phyloP scores from a whole-genome alignment of 306 rosid species.

The Cicer chorassanicum region DNA sequence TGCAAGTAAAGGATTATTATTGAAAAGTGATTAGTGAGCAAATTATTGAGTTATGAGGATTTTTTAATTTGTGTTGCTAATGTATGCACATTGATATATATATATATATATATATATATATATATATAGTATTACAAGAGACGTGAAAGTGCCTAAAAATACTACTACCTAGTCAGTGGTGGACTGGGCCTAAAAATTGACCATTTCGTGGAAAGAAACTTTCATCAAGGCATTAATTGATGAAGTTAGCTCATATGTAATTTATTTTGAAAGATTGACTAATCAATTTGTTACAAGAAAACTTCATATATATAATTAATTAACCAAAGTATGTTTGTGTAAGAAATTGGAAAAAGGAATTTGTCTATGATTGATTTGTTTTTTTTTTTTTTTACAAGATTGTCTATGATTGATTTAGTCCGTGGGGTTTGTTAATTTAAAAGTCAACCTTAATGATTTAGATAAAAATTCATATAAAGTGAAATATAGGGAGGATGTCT shows the following conservation, averaged over 20 bases:
- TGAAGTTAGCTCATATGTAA: no score
- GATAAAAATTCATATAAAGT: not conserved
- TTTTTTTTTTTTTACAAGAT: no score
- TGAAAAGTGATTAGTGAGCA: not conserved
- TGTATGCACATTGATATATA: not conserved
- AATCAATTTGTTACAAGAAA: no score
- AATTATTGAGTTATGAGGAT: not conserved
- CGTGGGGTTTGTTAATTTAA: not conserved
- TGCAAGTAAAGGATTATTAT: not conserved
- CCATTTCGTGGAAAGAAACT: constrained; percentile 35
- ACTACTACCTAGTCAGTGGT: not conserved
- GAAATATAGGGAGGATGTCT: not conserved
- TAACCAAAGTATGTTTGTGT: not conserved
- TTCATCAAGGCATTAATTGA: constrained; percentile 12
- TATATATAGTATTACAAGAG: constrained; percentile 11
- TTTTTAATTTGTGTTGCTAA: constrained; percentile 3
- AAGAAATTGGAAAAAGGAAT: constrained; percentile 19
- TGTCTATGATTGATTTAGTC: constrained; percentile 40
- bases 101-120: not conserved
- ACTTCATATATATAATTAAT: not conserved
- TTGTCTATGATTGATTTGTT: constrained; percentile 32
- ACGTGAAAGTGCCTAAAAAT: not conserved
- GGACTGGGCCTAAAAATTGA: constrained; percentile 36
- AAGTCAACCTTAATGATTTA: not conserved
- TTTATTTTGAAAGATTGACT: no score